Evolutionary conservation across 441 rosid genomes (phyloP).

Genomic region (Metrosideros polymorpha): DNA sequence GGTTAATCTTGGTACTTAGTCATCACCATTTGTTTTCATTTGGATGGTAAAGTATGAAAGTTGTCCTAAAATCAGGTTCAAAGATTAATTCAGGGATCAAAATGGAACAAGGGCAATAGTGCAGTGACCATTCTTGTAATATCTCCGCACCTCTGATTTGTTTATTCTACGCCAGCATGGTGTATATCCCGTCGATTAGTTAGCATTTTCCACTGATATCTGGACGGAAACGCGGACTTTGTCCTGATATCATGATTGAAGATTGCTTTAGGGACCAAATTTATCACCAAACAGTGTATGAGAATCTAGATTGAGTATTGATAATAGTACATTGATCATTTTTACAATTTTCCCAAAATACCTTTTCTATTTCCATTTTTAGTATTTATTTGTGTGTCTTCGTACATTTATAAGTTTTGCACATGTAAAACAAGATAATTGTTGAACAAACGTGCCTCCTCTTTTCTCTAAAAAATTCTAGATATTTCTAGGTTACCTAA

Average conservation of each 20-base stretch:
- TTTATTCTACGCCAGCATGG: background rate
- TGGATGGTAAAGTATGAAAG: background rate
- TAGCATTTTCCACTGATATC: background rate
- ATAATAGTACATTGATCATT: background rate
- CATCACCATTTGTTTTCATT: background rate
- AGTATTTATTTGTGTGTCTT: background rate
- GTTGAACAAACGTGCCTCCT: background rate
- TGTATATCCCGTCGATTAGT: too few relatives aligned
- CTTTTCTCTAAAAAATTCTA: background rate
- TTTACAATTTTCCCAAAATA: background rate
- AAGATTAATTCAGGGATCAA: background rate
- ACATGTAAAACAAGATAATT: too few relatives aligned
- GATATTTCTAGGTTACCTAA: background rate
- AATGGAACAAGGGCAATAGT: background rate
- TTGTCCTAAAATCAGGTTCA: background rate
- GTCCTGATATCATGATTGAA: background rate
- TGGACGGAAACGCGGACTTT: background rate
- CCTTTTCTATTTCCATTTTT: background rate
- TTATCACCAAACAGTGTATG: background rate
- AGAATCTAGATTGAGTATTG: background rate
- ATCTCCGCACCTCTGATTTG: background rate
- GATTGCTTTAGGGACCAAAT: background rate
- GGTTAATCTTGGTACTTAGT: background rate
- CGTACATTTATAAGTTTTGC: background rate
- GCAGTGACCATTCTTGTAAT: background rate